These are phyloP conservation scores for Oryza meridionalis DNA, from an alignment of 176 grass and related monocot species.

Conservation along the genomic window DNA sequence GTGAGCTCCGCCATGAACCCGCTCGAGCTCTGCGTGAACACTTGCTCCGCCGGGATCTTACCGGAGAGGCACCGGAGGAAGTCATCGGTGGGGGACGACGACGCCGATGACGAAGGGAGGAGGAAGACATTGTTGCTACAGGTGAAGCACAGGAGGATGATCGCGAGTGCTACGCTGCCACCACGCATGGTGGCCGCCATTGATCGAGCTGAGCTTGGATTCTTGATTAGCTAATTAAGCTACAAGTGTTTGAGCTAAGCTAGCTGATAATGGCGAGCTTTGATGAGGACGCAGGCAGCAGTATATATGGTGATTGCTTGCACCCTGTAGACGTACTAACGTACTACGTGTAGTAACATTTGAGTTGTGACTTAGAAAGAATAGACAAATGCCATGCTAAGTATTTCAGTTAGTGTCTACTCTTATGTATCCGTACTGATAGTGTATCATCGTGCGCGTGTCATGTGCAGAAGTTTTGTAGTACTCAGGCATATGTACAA, in stretches of 20 bases:
- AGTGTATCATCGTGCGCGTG: too few species aligned
- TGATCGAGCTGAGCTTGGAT: neutral
- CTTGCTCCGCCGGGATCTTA: neutral
- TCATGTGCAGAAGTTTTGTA: too few species aligned
- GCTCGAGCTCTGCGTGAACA: constrained; percentile 33
- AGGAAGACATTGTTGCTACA: neutral
- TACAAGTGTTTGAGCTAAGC: neutral
- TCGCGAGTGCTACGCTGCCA: neutral
- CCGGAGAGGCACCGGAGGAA: constrained; percentile 50
- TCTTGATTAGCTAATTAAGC: neutral
- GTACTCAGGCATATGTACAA: too few species aligned
- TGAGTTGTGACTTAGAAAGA: neutral
- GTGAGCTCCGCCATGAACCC: constrained; percentile 37
- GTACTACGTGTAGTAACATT: neutral
- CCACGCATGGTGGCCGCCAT: neutral
- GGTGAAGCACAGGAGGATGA: neutral
- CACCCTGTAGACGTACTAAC: neutral
- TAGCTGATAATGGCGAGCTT: neutral
- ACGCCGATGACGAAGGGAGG: neutral
- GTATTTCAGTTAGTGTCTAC: neutral
- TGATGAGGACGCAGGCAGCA: neutral
- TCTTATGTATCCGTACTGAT: too few species aligned
- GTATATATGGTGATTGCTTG: neutral
- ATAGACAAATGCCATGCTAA: neutral
- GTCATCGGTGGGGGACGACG: constrained; percentile 22